A percentile compares a stretch with the other conserved stretches of the same genome.
Evolutionary conservation across 768 basidiomycete genomes (phyloP).

Genomic region (Trametes maxima): DNA sequence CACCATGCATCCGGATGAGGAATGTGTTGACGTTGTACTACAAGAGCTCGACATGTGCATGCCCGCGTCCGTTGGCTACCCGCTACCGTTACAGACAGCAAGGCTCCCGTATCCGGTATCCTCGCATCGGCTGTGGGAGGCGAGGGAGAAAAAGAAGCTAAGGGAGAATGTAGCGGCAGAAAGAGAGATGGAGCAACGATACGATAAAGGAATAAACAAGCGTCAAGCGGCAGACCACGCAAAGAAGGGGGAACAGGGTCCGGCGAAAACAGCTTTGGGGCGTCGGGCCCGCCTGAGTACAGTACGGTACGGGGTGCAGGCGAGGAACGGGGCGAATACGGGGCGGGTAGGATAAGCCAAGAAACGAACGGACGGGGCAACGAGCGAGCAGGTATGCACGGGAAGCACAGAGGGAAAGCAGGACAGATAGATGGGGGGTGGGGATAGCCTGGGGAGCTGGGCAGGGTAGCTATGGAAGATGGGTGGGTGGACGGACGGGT

Average conservation of each 20-base stretch:
- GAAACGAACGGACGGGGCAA: not conserved
- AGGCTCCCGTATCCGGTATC: too few relatives aligned
- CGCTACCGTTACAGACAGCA: not conserved
- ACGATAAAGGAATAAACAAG: slow-evolving; percentile 1
- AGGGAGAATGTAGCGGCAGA: not conserved
- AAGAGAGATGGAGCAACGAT: not conserved
- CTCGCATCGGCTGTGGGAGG: too few relatives aligned
- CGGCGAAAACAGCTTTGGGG: slow-evolving; percentile 9
- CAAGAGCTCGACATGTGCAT: not conserved
- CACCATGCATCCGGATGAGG: not conserved
- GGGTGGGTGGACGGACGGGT: not conserved
- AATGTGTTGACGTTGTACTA: slow-evolving; percentile 7
- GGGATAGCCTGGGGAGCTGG: not conserved
- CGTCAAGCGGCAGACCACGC: not conserved
- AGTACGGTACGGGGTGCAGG: not conserved
- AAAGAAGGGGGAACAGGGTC: not conserved
- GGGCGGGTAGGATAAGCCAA: not conserved
- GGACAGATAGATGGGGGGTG: not conserved
- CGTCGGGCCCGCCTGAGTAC: not conserved
- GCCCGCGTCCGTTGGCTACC: not conserved
- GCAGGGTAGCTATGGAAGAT: not conserved
- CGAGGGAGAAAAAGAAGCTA: too few relatives aligned
- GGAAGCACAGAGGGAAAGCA: not conserved
- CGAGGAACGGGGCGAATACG: not conserved
- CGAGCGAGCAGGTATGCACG: not conserved